Conservation (phyloP, 2,329 filamentous ascomycete species). For the Dactylellina haptotyla region DNA sequence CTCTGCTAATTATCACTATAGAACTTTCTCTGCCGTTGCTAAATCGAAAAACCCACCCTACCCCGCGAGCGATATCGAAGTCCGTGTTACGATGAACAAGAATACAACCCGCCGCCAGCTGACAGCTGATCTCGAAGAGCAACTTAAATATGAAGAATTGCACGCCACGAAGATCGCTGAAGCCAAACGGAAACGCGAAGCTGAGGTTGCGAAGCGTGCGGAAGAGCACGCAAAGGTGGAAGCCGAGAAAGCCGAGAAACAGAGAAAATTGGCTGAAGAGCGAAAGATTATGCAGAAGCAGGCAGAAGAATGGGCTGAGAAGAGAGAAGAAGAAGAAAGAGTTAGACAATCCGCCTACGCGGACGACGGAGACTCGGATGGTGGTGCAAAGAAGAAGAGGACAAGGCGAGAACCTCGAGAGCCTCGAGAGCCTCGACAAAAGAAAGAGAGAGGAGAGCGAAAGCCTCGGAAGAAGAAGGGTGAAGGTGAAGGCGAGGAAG, state of each 20-base stretch:
- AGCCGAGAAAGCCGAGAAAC: constrained; percentile 74
- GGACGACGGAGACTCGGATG: constrained; percentile 31
- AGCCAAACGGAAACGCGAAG: constrained; percentile 81
- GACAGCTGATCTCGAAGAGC: constrained; percentile 81
- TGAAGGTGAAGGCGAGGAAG: constrained; percentile 30
- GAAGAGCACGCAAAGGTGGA: constrained; percentile 72
- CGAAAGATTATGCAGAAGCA: constrained; percentile 81
- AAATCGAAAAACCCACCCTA: constrained; percentile 79
- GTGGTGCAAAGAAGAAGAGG: constrained; percentile 34
- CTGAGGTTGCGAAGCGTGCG: constrained; percentile 79
- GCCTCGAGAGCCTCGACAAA: constrained; percentile 24
- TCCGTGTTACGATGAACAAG: constrained; percentile 94
- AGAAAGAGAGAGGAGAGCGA: constrained; percentile 23
- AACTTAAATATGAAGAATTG: constrained; percentile 90
- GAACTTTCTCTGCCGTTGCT: constrained; percentile 69
- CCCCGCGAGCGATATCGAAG: constrained; percentile 87
- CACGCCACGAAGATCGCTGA: constrained; percentile 88
- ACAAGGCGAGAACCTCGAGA: constrained; percentile 26
- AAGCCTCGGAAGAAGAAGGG: constrained; percentile 45
- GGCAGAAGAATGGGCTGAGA: constrained; percentile 59
- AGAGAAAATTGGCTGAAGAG: constrained; percentile 84
- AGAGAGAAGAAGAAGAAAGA: constrained; percentile 44
- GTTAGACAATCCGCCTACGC: neutral
- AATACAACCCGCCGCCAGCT: constrained; percentile 95
- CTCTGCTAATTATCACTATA: constrained; percentile 24